Evolutionary conservation across 2,329 filamentous ascomycete genomes (phyloP).

Genomic region (Cladobotryum protrusum): DNA sequence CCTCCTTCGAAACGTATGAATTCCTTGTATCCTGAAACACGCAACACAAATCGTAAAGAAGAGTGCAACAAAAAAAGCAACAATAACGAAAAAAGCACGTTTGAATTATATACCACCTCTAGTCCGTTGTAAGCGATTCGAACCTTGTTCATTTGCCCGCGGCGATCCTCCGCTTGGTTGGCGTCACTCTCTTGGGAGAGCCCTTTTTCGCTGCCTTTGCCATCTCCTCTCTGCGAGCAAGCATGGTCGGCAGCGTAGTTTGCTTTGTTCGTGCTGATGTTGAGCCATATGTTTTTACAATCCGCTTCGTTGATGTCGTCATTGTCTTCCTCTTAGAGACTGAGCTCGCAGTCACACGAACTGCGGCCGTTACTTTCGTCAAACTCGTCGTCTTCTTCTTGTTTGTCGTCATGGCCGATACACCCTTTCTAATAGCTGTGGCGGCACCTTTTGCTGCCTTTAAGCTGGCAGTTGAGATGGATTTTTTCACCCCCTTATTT

Average conservation of each 20-base stretch:
- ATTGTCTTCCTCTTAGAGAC: background rate
- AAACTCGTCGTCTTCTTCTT: slow-evolving; percentile 23
- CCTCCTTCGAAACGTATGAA: no score
- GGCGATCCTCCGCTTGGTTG: slow-evolving; percentile 19
- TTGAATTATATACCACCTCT: no score
- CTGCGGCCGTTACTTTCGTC: slow-evolving; percentile 6
- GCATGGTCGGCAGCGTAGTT: no score
- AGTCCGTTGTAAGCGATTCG: no score
- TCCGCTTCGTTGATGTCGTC: background rate
- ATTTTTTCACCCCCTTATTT: slow-evolving; percentile 28
- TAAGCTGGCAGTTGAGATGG: slow-evolving; percentile 28
- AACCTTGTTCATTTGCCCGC: slow-evolving; percentile 15
- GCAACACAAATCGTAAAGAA: no score
- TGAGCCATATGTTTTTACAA: background rate
- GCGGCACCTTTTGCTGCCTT: slow-evolving; percentile 33
- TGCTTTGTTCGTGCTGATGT: slow-evolving; percentile 9
- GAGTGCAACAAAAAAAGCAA: no score
- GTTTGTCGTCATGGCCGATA: slow-evolving; percentile 26
- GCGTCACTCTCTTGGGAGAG: no score
- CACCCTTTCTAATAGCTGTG: slow-evolving; percentile 30
- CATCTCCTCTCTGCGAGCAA: slow-evolving; percentile 16
- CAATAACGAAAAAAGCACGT: no score
- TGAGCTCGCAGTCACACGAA: slow-evolving; percentile 10
- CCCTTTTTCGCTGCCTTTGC: slow-evolving; percentile 19
- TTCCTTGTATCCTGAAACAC: no score